Evolutionary conservation across 805 yeast genomes (phyloP).

Genomic region (Kockiozyma suomiensis): DNA sequence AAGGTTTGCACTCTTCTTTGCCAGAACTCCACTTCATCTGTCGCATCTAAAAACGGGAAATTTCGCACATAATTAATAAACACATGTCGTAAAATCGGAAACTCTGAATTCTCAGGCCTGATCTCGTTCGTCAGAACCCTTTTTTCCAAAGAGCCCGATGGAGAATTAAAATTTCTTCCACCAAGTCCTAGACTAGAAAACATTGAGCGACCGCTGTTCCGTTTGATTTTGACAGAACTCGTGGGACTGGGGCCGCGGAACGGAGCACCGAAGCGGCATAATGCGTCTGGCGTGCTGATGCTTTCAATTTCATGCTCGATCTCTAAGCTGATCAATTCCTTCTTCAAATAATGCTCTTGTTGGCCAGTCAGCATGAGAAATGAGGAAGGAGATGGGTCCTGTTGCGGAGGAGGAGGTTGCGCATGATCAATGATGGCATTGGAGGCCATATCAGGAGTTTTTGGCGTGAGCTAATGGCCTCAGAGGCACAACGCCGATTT

Average conservation of each 20-base stretch:
- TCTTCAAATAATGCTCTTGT: constrained; percentile 86
- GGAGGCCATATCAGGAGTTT: background rate
- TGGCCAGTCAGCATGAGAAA: constrained; percentile 50
- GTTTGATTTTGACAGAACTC: background rate
- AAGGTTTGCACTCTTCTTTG: constrained; percentile 75
- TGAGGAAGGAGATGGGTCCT: background rate
- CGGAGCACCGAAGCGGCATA: constrained; percentile 77
- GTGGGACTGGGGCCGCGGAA: constrained; percentile 47
- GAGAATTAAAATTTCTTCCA: background rate
- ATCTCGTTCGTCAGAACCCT: constrained; percentile 21
- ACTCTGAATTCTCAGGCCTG: constrained; percentile 43
- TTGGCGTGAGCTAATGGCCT: no score
- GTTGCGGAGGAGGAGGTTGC: background rate
- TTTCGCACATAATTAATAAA: constrained; percentile 63
- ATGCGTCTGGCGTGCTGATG: constrained; percentile 62
- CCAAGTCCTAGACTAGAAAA: constrained; percentile 2
- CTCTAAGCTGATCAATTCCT: constrained; percentile 69
- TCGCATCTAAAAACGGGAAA: constrained; percentile 70
- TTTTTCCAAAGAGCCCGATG: background rate
- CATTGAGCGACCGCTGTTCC: background rate
- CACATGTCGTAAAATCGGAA: constrained; percentile 72
- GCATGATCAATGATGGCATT: background rate
- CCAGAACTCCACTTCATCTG: constrained; percentile 71
- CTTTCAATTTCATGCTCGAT: constrained; percentile 62
- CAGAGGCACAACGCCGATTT: no score